Percentiles rank a stretch among this genome's conserved stretches.
Conservation (phyloP, 192 early-diverging fungal species). For the Gigaspora rosea region DNA sequence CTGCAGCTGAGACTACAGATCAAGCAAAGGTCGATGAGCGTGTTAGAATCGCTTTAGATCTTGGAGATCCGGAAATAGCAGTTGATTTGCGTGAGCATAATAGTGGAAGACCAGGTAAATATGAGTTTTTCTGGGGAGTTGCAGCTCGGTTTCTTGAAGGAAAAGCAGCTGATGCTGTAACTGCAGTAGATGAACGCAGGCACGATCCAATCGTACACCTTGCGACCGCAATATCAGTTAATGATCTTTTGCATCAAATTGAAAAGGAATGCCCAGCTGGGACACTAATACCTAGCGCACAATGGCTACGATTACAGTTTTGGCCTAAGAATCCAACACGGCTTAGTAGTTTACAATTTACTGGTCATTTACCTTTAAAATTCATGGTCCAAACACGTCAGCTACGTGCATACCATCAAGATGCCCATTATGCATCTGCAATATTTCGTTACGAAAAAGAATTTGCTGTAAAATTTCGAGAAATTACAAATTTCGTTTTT, state of each 20-base stretch:
- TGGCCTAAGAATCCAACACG: neutral
- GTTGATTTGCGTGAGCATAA: neutral
- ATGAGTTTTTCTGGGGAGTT: neutral
- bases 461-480: too few relatives aligned
- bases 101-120: neutral
- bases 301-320: neutral
- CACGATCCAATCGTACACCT: neutral
- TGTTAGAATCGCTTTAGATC: neutral
- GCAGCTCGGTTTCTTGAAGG: neutral
- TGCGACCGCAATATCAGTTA: neutral
- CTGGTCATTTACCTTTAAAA: neutral
- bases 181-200: neutral
- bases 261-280: neutral
- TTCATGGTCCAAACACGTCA: too few relatives aligned
- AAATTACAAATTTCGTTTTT: neutral
- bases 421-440: too few relatives aligned
- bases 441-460: too few relatives aligned
- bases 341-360: neutral
- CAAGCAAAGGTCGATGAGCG: neutral
- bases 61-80: neutral
- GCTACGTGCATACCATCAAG: too few relatives aligned
- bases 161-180: neutral
- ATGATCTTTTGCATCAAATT: slow-evolving; percentile 5
- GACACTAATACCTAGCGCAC: neutral
- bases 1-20: neutral